Percentiles rank a stretch among this genome's conserved stretches.
These are phyloP conservation scores for Boletellus sp. DNA, from an alignment of 768 basidiomycete species.

Conservation along the genomic window DNA sequence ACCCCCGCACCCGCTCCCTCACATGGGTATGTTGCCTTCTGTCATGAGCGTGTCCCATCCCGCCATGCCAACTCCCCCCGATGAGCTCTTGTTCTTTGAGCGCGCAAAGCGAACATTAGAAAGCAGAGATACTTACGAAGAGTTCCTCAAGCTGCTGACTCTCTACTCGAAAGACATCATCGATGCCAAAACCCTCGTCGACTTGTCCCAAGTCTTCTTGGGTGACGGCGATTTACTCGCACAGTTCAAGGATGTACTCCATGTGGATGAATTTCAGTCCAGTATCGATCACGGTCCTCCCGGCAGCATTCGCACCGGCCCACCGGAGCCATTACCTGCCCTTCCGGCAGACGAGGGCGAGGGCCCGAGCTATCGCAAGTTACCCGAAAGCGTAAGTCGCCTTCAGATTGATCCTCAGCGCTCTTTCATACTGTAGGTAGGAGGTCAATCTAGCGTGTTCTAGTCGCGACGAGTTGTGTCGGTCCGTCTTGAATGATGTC, in stretches of 20 bases:
- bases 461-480: slow-evolving; percentile 89
- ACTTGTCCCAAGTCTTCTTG: slow-evolving; percentile 77
- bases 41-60: slow-evolving; percentile 27
- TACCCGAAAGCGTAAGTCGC: slow-evolving; percentile 79
- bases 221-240: slow-evolving; percentile 74
- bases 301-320: slow-evolving; percentile 71
- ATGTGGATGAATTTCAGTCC: slow-evolving; percentile 66
- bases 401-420: background rate
- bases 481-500: slow-evolving; percentile 93
- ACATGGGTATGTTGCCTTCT: slow-evolving; percentile 25
- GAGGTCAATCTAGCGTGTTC: slow-evolving; percentile 90
- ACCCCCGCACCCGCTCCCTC: slow-evolving; percentile 26
- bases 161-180: slow-evolving; percentile 92
- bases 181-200: slow-evolving; percentile 76
- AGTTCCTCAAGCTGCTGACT: slow-evolving; percentile 90
- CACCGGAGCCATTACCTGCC: slow-evolving; percentile 74
- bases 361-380: slow-evolving; percentile 89
- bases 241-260: slow-evolving; percentile 85
- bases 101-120: slow-evolving; percentile 80
- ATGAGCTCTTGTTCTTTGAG: slow-evolving; percentile 93
- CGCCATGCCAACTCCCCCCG: slow-evolving; percentile 42
- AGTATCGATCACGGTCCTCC: slow-evolving; percentile 68
- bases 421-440: slow-evolving; percentile 38
- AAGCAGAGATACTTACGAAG: slow-evolving; percentile 77
- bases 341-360: slow-evolving; percentile 79